Conservation (phyloP, 2,329 filamentous ascomycete species). For the Orbilia quercus region DNA sequence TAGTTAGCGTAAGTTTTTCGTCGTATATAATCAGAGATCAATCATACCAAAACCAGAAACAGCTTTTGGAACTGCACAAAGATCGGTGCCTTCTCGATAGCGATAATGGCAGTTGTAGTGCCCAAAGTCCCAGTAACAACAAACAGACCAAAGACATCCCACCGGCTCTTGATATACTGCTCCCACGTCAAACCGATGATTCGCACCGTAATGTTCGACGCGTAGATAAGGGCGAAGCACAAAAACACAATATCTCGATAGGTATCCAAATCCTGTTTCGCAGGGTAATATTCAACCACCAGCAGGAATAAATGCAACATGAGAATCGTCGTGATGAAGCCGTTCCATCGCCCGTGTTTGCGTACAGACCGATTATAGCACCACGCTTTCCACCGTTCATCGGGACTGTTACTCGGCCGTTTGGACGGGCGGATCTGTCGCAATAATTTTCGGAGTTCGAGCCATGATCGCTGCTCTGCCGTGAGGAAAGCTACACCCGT, state of each 20-base stretch:
- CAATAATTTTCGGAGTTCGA: conserved; percentile 90
- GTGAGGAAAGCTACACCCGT: conserved; percentile 97
- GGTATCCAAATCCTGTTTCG: conserved; percentile 76
- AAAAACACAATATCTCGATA: conserved; percentile 78
- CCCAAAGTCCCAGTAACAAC: conserved; percentile 82
- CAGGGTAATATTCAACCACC: conserved; percentile 84
- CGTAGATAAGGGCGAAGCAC: conserved; percentile 81
- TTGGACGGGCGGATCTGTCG: conserved; percentile 95
- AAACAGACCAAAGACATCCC: conserved; percentile 90
- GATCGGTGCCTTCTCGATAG: conserved; percentile 68
- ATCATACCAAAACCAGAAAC: conserved; percentile 77
- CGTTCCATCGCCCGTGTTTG: conserved; percentile 93
- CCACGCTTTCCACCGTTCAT: conserved; percentile 86
- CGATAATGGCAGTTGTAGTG: conserved; percentile 81
- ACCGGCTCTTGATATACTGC: conserved; percentile 89
- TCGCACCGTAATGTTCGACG: conserved; percentile 83
- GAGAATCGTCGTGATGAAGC: conserved; percentile 80
- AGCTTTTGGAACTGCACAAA: conserved; percentile 90
- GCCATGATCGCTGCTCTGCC: conserved; percentile 94
- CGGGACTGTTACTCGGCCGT: conserved; percentile 81
- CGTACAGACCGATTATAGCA: conserved; percentile 94
- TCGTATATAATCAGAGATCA: neutral
- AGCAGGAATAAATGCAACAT: conserved; percentile 85
- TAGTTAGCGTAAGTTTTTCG: conserved; percentile 3
- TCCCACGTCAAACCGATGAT: conserved; percentile 91